Evolutionary conservation across 768 basidiomycete species (phyloP).

Genomic region (Trametes meyenii): DNA sequence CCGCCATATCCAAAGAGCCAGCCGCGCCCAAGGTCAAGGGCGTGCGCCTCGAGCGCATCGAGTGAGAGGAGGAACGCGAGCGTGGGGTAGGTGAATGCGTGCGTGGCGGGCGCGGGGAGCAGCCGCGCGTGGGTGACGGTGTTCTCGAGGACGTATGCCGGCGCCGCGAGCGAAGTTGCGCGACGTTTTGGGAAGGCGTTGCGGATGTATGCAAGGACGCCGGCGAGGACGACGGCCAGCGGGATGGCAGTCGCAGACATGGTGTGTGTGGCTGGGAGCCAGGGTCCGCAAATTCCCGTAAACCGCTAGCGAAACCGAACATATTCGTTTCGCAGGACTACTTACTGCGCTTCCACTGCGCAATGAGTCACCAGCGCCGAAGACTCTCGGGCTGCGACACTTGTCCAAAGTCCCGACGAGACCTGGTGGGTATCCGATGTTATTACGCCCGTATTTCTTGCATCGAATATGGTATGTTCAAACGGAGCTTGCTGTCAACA

Average conservation of each 20-base stretch:
- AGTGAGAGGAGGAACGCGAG: slow-evolving; percentile 60
- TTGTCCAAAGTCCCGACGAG: no score
- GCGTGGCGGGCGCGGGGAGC: slow-evolving; percentile 48
- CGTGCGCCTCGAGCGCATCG: slow-evolving; percentile 49
- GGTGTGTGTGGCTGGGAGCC: neutral
- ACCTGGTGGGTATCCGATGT: no score
- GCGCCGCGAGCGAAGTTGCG: neutral
- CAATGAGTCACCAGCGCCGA: no score
- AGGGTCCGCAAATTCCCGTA: no score
- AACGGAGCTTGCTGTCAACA: no score
- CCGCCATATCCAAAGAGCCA: slow-evolving; percentile 60
- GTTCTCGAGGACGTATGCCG: slow-evolving; percentile 51
- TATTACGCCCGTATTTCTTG: no score
- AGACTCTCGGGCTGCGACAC: no score
- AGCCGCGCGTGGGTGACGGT: slow-evolving; percentile 55
- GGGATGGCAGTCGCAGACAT: neutral
- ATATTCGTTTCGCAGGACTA: no score
- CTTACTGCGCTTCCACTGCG: no score
- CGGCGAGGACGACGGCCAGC: neutral
- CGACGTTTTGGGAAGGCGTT: neutral
- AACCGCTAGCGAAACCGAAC: no score
- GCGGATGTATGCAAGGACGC: neutral
- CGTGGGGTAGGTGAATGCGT: slow-evolving; percentile 65
- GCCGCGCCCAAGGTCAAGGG: slow-evolving; percentile 50
- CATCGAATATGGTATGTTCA: no score